A percentile compares a stretch with the other conserved stretches of the same genome.
phyloP scores from a whole-genome alignment of 1,139 yeast genomes.

The Ogataea hybrid region DNA sequence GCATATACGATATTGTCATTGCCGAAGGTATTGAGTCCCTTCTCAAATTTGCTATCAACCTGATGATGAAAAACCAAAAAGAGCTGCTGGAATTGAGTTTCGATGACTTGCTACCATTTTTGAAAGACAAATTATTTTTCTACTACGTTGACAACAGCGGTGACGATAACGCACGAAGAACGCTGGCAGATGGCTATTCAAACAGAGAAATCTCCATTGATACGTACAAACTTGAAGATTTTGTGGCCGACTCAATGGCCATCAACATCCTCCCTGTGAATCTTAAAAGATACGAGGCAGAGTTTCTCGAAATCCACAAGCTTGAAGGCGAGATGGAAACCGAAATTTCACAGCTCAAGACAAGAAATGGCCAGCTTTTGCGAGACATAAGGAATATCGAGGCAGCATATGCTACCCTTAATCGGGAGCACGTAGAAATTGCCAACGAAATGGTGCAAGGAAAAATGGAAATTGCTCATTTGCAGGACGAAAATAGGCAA shows the following conservation, averaged over 20 bases:
- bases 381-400: slow-evolving; percentile 76
- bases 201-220: slow-evolving; percentile 28
- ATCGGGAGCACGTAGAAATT: slow-evolving; percentile 76
- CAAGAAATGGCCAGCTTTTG: slow-evolving; percentile 69
- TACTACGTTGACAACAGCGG: slow-evolving; percentile 49
- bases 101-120: slow-evolving; percentile 69
- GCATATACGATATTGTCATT: slow-evolving; percentile 81
- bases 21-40: slow-evolving; percentile 88
- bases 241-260: slow-evolving; percentile 77
- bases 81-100: slow-evolving; percentile 61
- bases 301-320: slow-evolving; percentile 70
- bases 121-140: slow-evolving; percentile 78
- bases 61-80: slow-evolving; percentile 66
- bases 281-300: slow-evolving; percentile 65
- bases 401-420: slow-evolving; percentile 62
- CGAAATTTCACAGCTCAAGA: slow-evolving; percentile 64
- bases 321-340: slow-evolving; percentile 65
- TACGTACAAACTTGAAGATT: slow-evolving; percentile 62
- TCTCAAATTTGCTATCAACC: slow-evolving; percentile 74
- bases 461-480: slow-evolving; percentile 60
- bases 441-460: slow-evolving; percentile 72
- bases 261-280: slow-evolving; percentile 71
- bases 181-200: slow-evolving; percentile 16
- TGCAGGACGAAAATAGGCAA: slow-evolving; percentile 62
- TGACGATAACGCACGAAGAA: slow-evolving; percentile 8